A percentile compares a stretch with the other conserved stretches of the same genome.
Evolutionary conservation across 2,329 filamentous ascomycete genomes (phyloP).

Genomic region (Ambrosiella beaveri): DNA sequence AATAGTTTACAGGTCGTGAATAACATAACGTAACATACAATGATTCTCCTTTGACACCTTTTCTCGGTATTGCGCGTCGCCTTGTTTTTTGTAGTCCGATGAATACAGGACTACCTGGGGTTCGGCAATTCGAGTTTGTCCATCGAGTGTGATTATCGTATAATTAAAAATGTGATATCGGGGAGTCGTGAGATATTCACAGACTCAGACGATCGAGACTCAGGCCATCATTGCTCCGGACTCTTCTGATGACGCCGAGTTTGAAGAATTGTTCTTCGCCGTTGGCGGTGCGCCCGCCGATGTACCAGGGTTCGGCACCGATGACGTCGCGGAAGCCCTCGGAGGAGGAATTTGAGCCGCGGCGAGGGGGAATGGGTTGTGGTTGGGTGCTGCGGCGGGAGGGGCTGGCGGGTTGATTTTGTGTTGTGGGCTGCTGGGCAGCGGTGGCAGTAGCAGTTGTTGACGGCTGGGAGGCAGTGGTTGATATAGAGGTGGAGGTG

Average conservation of each 20-base stretch:
- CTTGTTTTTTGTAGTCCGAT: too few species aligned
- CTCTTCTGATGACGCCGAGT: conserved; percentile 55
- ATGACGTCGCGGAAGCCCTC: conserved; percentile 60
- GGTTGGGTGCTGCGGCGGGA: not conserved
- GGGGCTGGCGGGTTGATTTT: not conserved
- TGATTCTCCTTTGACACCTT: too few species aligned
- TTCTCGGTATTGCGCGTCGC: too few species aligned
- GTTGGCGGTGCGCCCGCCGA: conserved; percentile 55
- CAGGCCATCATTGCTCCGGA: conserved; percentile 55
- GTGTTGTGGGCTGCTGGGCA: conserved; percentile 14
- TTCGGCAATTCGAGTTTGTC: too few species aligned
- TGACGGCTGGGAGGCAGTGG: not conserved
- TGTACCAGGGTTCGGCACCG: conserved; percentile 65
- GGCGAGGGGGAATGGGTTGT: conserved; percentile 28
- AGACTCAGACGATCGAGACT: conserved; percentile 61
- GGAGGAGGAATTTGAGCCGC: conserved; percentile 58
- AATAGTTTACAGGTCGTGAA: too few species aligned
- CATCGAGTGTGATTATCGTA: too few species aligned
- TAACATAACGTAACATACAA: too few species aligned
- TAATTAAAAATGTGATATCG: not conserved
- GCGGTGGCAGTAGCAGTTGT: conserved; percentile 6
- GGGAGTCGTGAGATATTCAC: conserved; percentile 24
- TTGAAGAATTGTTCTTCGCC: conserved; percentile 76
- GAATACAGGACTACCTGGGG: too few species aligned
- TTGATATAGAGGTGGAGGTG: conserved; percentile 10